These are phyloP conservation scores for Coemansia sp. DNA, from an alignment of 192 early-diverging fungal species.

Conservation along the genomic window DNA sequence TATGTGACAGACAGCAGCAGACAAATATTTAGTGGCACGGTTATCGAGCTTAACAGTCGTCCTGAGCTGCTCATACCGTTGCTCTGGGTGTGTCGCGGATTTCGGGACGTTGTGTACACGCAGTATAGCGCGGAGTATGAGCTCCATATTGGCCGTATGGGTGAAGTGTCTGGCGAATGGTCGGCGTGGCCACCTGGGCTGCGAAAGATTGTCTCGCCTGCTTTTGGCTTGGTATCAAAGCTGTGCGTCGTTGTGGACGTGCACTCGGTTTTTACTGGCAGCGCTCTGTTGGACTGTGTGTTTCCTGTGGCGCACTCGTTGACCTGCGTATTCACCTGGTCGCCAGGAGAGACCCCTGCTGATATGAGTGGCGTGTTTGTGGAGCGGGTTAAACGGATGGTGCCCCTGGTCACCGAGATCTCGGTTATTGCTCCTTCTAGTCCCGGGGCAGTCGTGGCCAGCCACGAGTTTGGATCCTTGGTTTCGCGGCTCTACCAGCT, in stretches of 20 bases:
- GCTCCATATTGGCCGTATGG: neutral
- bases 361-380: neutral
- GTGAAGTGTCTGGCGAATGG: neutral
- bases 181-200: neutral
- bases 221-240: neutral
- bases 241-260: neutral
- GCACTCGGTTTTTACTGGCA: neutral
- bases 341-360: neutral
- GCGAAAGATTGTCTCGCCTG: neutral
- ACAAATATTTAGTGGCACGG: neutral
- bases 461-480: neutral
- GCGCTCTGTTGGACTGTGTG: neutral
- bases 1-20: neutral
- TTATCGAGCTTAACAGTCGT: neutral
- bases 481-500: neutral
- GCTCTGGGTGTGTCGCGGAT: neutral
- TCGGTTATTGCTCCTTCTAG: neutral
- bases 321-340: neutral
- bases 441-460: neutral
- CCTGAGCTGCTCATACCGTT: neutral
- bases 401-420: neutral
- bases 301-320: neutral
- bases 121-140: neutral
- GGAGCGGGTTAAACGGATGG: neutral
- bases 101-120: neutral